Base-by-base conservation (phyloP, 176 grass and related monocot genomes). In the Puya raimondii region DNA sequence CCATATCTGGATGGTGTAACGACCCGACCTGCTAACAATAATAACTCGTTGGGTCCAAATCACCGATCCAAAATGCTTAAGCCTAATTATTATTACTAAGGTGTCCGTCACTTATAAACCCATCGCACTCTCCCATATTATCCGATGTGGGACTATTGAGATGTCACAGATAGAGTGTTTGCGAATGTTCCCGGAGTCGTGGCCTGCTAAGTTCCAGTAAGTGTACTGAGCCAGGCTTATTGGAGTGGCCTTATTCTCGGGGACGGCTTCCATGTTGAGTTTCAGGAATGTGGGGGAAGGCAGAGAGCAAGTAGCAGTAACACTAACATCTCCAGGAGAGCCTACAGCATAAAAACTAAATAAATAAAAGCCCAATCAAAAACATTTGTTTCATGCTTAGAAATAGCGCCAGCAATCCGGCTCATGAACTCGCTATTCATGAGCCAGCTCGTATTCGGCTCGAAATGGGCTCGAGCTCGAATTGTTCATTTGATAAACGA, bases 151-250 rank as follows among this genome's bases (percentile, higher is more conserved):
- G n/a, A n/a, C n/a, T n/a, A n/a, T n/a, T n/a, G n/a, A n/a, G n/a
- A n/a, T n/a, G n/a, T n/a, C n/a, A n/a, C n/a, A n/a, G n/a, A n/a
- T 80, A 2, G 64, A 82, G 71, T 91, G 88, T 48, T 87, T 76
- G 23, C 89, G 83, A 53, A 78, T 80, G 48, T 71, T 79, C 16
- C 88, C 88, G 1, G 88, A 91, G 61, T 80, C 72, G 70, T 91
- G 88, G n/a, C 92, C 92, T 11, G 92, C 83, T 53, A 96, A 73
- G 83, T 96, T 96, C 92, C 88, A 91, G 64, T 96, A 96, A 12
- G 92, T 96, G 84, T 92, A 84, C 50, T 96, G 88, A 1, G 86
- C 88, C 67, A 96, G 72, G 66, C 22, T 91, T 33, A 92, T 86
- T 47, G 88, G 88, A 25, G 88, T 92, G 2, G 88, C 71, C 78